Base-by-base conservation (phyloP, 139 green algal species). In the Nannochloris sp. region DNA sequence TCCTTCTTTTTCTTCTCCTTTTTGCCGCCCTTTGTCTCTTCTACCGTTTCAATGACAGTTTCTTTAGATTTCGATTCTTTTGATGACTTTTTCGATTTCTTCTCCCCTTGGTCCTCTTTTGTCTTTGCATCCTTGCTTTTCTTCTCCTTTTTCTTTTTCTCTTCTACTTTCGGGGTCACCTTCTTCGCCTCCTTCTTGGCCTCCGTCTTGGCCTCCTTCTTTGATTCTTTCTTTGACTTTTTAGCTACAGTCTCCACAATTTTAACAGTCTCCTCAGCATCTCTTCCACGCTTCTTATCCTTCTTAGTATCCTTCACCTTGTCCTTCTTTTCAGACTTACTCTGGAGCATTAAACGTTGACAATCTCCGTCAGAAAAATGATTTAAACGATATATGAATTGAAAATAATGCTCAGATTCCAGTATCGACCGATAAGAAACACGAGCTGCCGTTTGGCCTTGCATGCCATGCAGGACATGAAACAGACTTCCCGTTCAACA, bases 281-380 rank as follows among this genome's bases (percentile, higher is more conserved):
- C 33, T 69, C 68, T 58, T 8, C 50, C 40, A 44, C 69, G 68
- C 64, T 55, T 55, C n/a, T 76, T 68, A 17, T 40, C 49, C 59
- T 49, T 61, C 16, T 65, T 69, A 4, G 14, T 13, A 6, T 28
- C 48, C 23, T n/a, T 56, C 2, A 56, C 31, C 31, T 60, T 62
- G n/a, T 58, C 33, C 60, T 30, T 16, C 56, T 53, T 53, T 14
- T 53, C n/a, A 5, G 17, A 20, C n/a, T 53, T 23, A 25, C 46
- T 23, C 46, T 53, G 46, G 9, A 25, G 12, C 17, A 1, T 28
- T 23, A 20, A 11, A 53, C 10, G 20, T 12, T 11, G 6, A 20
- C 16, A 13, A 1, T 28, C 10, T 23, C n/a, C 46, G 20, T 53
- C 46, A 28, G 46, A 9, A 53, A 11, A 23, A 53, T 23, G 9